These are phyloP conservation scores for Graphilbum sp. DNA, from an alignment of 2,329 filamentous ascomycete species.

Conservation along the genomic window DNA sequence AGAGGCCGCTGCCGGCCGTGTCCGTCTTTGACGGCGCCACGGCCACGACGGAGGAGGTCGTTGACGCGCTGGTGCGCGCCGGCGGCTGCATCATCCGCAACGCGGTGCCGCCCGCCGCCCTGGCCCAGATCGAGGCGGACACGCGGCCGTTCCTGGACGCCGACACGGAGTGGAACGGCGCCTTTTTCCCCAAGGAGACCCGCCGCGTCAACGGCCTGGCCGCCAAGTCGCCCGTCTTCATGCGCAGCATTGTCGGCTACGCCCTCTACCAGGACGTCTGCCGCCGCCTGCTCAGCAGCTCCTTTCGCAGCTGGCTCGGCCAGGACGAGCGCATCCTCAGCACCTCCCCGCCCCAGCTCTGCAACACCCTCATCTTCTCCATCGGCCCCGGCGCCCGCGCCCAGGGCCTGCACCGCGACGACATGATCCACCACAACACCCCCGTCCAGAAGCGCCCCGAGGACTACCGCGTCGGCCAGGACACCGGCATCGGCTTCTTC, in stretches of 20 bases:
- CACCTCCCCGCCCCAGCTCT: constrained; percentile 11
- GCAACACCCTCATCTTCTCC: constrained; percentile 15
- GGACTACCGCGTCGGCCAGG: constrained; percentile 3
- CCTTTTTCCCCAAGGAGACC: constrained; percentile 4
- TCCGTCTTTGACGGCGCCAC: neutral
- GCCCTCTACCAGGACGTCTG: constrained; percentile 1
- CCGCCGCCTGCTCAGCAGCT: neutral
- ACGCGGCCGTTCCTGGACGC: constrained; percentile 1
- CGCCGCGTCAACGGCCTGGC: constrained; percentile 4
- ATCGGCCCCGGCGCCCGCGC: constrained; percentile 10
- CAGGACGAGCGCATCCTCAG: neutral
- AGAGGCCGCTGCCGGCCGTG: neutral
- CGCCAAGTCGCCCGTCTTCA: neutral
- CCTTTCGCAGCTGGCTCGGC: constrained; percentile 1
- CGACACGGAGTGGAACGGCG: constrained; percentile 4
- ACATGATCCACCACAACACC: constrained; percentile 13
- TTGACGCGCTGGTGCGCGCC: neutral
- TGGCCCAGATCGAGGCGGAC: neutral
- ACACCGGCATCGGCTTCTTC: constrained; percentile 16
- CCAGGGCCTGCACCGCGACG: constrained; percentile 13
- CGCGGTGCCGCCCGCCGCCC: neutral
- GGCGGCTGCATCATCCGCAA: constrained; percentile 3
- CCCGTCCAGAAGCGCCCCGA: constrained; percentile 1
- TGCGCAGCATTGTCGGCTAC: neutral
- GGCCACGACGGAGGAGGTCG: neutral